These are phyloP conservation scores for Globisporangium yorkense DNA, from an alignment of 352 stramenopile genomes.

Conservation along the genomic window DNA sequence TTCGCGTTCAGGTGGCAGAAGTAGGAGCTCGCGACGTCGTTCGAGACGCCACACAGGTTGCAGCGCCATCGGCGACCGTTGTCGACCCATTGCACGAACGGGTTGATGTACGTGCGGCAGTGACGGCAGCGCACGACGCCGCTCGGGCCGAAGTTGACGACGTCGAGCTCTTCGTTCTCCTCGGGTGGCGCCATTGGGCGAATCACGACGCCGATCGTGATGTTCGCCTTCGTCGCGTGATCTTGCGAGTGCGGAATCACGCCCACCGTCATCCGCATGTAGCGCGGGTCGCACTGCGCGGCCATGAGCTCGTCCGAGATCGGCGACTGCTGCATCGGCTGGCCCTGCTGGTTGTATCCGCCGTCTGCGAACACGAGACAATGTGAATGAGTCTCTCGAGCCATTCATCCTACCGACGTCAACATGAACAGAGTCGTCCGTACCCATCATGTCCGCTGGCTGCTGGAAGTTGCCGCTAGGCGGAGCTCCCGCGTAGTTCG, in stretches of 20 bases:
- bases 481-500: constrained; percentile 21
- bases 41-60: constrained; percentile 87
- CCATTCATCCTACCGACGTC: neutral
- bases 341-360: constrained; percentile 42
- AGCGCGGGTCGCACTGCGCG: constrained; percentile 70
- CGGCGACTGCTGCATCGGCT: constrained; percentile 40
- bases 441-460: constrained; percentile 68
- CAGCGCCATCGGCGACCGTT: constrained; percentile 83
- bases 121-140: constrained; percentile 85
- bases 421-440: constrained; percentile 9
- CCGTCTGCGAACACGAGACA: constrained; percentile 26
- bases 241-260: constrained; percentile 77
- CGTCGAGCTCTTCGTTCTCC: constrained; percentile 61
- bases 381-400: neutral
- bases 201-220: constrained; percentile 84
- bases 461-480: constrained; percentile 84
- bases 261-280: constrained; percentile 78
- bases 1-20: constrained; percentile 97
- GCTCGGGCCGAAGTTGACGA: constrained; percentile 84
- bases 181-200: constrained; percentile 68
- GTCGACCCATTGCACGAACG: constrained; percentile 88
- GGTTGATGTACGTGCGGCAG: constrained; percentile 89
- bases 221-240: constrained; percentile 74
- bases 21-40: constrained; percentile 93
- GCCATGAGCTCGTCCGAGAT: constrained; percentile 69